Base-by-base conservation (phyloP, 495 filamentous ascomycete genomes). In the Lophium mytilinum region DNA sequence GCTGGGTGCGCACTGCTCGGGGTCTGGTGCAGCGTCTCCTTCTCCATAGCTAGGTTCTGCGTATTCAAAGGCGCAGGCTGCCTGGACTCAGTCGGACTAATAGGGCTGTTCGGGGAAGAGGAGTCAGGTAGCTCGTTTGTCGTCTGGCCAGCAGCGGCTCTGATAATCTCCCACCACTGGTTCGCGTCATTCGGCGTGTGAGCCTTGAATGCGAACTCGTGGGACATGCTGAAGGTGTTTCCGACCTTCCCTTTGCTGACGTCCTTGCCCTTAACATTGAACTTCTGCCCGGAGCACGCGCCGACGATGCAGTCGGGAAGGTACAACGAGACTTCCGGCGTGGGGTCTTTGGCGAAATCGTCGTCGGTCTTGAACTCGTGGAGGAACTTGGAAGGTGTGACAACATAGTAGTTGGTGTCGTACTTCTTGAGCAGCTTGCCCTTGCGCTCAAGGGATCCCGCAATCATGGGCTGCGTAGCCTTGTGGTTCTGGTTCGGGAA, bases 291-390 rank as follows among this genome's bases (percentile, higher is more conserved):
- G 59, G 77, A 80, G 40, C 89, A 76, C 4, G 78, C 77, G 54
- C 91, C 89, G 55, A 97, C 77, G 21, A 81, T 72, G 65, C 91
- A 94, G 67, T 98, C 94, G 43, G 93, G 93, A 8, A 98, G 82
- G 69, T 90, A 98, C 52, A 98, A 83, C 19, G 86, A 90, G 9
- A 90, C 75, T 68, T 97, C 90, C 0, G 92, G 94, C 21, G 74
- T 71, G 7, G 92, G 90, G 57, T 98, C 94, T 62, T 80, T 79
- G 51, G 78, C 80, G 66, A 88, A 74, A 67, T 95, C 85, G 70
- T 98, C 92, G 67, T 84, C 84, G 65, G 92, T 89, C 70, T 95
- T 95, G 78, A 94, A 97, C 67, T 97, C 93, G 72, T 97, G 93
- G 46, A 98, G 75, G 72, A 85, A 98, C 59, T 86, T 85, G 18